Percentiles rank a stretch among this genome's conserved stretches.
Conservation (phyloP, 2,329 filamentous ascomycete genomes). For the Seiridium unicorne region DNA sequence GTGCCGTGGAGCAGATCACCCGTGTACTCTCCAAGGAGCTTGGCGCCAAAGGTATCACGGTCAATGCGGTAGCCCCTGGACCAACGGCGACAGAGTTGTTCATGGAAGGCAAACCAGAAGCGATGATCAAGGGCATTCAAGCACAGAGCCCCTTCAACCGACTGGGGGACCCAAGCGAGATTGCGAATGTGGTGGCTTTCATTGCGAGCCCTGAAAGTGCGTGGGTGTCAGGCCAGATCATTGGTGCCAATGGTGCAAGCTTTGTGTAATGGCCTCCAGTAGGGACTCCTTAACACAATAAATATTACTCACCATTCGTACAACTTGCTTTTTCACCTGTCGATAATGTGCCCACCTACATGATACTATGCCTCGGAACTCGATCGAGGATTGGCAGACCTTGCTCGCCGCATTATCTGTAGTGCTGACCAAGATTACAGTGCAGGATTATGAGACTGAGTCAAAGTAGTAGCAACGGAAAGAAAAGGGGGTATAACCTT, state of each 20-base stretch:
- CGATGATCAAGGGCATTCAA: slow-evolving; percentile 39
- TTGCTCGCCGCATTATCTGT: no score
- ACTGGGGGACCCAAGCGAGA: slow-evolving; percentile 47
- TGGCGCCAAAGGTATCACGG: slow-evolving; percentile 45
- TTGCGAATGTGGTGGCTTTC: slow-evolving; percentile 44
- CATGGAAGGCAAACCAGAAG: slow-evolving; percentile 45
- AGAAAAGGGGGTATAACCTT: no score
- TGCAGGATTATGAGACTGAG: no score
- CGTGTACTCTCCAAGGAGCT: slow-evolving; percentile 55
- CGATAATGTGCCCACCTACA: no score
- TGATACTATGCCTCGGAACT: no score
- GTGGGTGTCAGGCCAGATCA: slow-evolving; percentile 47
- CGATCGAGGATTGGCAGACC: no score
- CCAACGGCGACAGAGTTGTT: slow-evolving; percentile 58
- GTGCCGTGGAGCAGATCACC: slow-evolving; percentile 58
- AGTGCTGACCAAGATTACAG: no score
- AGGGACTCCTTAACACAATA: no score
- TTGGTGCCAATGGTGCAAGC: slow-evolving; percentile 42
- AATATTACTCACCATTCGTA: no score
- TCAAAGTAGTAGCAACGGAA: no score
- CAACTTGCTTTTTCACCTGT: no score
- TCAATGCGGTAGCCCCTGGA: slow-evolving; percentile 50
- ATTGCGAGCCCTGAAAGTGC: slow-evolving; percentile 30
- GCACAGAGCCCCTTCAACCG: slow-evolving; percentile 40
- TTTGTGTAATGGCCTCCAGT: neutral